Base-by-base conservation (phyloP, 345 rosid genomes). In the Firmiana major region DNA sequence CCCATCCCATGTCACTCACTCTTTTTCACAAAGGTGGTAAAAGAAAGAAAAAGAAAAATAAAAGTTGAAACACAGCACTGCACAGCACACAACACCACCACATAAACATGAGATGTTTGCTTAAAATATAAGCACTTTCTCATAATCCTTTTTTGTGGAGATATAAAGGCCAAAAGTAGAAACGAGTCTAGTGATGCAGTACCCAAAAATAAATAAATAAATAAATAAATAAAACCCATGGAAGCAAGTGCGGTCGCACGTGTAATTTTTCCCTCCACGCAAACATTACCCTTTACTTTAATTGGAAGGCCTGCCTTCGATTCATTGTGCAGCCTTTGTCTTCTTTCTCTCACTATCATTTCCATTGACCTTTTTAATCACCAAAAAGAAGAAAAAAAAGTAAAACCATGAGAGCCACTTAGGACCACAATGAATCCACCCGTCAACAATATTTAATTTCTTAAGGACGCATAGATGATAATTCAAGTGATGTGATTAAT, bases 231-330 rank as follows among this genome's bases (percentile, higher is more conserved):
- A 46, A 46, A 46, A 11, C 0, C 53, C 53, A 48, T 13, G 19
- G 19, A 48, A 26, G 66, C 7, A 45, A 83, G 77, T 75, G 81
- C 74, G 60, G 10, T 19, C 64, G 74, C 83, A 78, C 88, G 87
- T 86, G 89, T 57, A 43, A 31, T 2, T 71, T 70, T 76, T 43
- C 86, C 83, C 43, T 77, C 85, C 89, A 75, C 88, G 72, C 40
- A 83, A 71, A 48, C 77, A 69, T 68, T 0, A 9, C 55, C 72
- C 46, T 34, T 17, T 79, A 9, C 81, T 74, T 73, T 62, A 26
- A 11, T 26, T 12, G 38, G 19, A 26, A 17, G 64, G 38, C 19
- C 34, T 31, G 34, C 34, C 34, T 31, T 31, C 34, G 34, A 3
- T 13, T 60, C 64, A 60, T 38, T 43, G 60, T 22, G 8, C 6